Evolutionary conservation across 352 stramenopile species (phyloP), one percentile per base, ranked within the genome.

Genomic region (Pythium scleroteichum): DNA sequence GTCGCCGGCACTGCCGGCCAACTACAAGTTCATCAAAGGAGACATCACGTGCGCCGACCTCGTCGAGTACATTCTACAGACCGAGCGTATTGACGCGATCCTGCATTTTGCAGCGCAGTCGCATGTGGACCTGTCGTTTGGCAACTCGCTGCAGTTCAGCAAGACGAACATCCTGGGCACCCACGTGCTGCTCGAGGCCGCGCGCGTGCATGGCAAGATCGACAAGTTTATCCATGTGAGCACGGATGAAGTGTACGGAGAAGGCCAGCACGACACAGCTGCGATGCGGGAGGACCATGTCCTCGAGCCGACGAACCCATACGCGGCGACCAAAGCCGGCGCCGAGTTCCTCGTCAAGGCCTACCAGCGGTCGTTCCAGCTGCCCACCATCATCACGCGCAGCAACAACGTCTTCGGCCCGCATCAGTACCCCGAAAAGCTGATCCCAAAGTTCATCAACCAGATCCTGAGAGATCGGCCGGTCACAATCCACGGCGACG

Each of bases 351-450:
- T 99, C 26, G 96, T 98, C 59, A 99, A 99, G 75, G 87, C 80
- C 27, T 96, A 94, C 58, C 75, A 91, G 23, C 85, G 89, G 10
- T 98, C 90, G 29, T 99, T 99, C 82, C 87, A 96, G 16, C 73
- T 99, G 23, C 96, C 96, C 10, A 93, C 91, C 40, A 94, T 99
- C 64, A 99, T 99, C 70, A 99, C 97, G 33, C 86, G 97, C 54
- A 98, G 96, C 54, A 99, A 99, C 79, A 99, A 99, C 75, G 97
- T 99, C 26, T 99, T 99, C 64, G 97, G 97, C 22, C 97, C 97
- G 35, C 95, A 98, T 68, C 97, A 99, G 75, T 99, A 98, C 68
- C 97, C 97, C 0, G 97, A 99, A 76, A 99, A 99, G 69, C 78
- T 99, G 19, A 98, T 99, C 60, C 97, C 97, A 13, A 99, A 99